Base-by-base conservation (phyloP, 805 yeast genomes). In the Lipomyces orientalis region DNA sequence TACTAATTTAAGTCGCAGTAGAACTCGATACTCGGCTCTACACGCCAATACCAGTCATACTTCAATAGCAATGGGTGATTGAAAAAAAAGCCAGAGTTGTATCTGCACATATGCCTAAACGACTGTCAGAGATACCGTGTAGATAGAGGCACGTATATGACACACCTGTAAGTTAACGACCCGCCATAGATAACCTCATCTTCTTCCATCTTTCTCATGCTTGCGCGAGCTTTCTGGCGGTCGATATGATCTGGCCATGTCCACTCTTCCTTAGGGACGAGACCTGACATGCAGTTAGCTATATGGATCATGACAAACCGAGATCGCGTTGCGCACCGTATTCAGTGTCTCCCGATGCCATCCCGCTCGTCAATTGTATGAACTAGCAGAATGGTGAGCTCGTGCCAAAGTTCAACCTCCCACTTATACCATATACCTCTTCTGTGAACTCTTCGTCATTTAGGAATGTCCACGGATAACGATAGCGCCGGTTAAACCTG, bases 31-130 rank as follows among this genome's bases (percentile, higher is more conserved):
- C 87, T 90, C 22, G 97, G 97, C 79, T 93, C 97, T 64, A 93
- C 97, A 80, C 97, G 87, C 97, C 97, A 93, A 83, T 93, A 93
- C 84, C 89, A 93, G 69, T 90, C 92, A 78, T 87, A 92, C n/a
- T 90, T 88, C 64, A 82, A 82, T 83, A 93, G 77, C 66, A 90
- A 76, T 55, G 88, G 88, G 76, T 91, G 95, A 79, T 88, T 86
- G 83, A 85, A 92, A 80, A 93, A 93, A 80, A 92, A 90, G 0
- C 97, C 97, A 16, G 95, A 89, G 79, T 91, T 96, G 76, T 84
- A 93, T 76, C 97, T 85, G 78, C 97, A 92, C 97, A 92, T 92
- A 79, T 92, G 96, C 81, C 97, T 87, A 69, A 81, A 81, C 7
- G 82, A 79, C 62, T 73, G 67, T 19, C 75, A 70, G 43, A 7